Evolutionary conservation across 768 basidiomycete genomes (phyloP).

Genomic region (Naganishia vaughanmartiniae): DNA sequence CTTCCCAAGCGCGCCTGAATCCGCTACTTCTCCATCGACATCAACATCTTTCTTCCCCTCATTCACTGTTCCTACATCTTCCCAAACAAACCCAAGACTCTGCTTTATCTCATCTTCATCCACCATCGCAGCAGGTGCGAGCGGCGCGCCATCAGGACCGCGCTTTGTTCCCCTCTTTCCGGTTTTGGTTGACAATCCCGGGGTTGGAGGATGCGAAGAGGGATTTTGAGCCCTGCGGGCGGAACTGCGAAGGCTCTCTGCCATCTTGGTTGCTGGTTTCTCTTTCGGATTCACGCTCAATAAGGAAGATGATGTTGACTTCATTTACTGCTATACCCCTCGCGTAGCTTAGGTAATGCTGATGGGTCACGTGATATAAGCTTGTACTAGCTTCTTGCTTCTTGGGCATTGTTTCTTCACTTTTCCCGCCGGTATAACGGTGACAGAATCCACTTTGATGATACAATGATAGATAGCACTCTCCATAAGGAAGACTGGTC

Average conservation of each 20-base stretch:
- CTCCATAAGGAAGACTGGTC: no score
- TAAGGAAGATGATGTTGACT: not conserved
- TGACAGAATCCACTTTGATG: no score
- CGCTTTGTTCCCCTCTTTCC: slow-evolving; percentile 4
- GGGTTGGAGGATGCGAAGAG: not conserved
- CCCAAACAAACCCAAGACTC: slow-evolving; percentile 8
- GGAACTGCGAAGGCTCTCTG: not conserved
- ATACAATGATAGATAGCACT: no score
- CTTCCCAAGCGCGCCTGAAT: not conserved
- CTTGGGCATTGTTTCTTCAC: not conserved
- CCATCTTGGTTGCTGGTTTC: not conserved
- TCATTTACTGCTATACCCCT: no score
- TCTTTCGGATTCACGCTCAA: not conserved
- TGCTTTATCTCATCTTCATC: slow-evolving; percentile 17
- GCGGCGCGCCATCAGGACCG: not conserved
- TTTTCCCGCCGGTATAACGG: no score
- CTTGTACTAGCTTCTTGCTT: not conserved
- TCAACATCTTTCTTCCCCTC: not conserved
- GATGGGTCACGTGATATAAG: not conserved
- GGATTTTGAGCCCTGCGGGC: not conserved
- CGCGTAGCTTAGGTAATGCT: no score
- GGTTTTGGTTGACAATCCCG: not conserved
- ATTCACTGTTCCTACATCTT: not conserved
- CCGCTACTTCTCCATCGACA: not conserved
- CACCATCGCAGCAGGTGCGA: not conserved